Base-by-base conservation (phyloP, 2,329 filamentous ascomycete species). In the Ophiostoma angusticollis region DNA sequence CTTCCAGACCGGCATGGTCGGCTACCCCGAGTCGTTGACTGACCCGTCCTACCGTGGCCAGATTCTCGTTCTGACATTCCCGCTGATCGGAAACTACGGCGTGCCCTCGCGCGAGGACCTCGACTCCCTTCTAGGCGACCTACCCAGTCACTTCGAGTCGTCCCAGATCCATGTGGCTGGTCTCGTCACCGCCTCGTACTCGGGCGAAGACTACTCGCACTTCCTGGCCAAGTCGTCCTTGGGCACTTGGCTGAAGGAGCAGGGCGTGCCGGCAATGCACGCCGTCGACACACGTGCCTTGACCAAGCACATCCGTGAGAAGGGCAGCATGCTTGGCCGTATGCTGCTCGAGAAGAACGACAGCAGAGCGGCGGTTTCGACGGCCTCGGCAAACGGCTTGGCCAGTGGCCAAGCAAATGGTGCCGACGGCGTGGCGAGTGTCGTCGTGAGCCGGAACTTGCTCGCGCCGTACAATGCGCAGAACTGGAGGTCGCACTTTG, bases 1-100 rank as follows among this genome's bases (percentile, higher is more conserved):
- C 64, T 98, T 98, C 68, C 89, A 96, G 72, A 98, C 91, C 42
- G 91, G 91, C 62, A 94, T 96, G 87, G 91, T 96, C 52, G 91
- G 91, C 56, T 98, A 98, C 60, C 87, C 91, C 30, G 91, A 98
- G 69, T 93, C 81, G 34, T 72, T 91, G 52, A 89, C 84, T 45
- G 84, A 91, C 57, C 84, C 84, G 49, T 89, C 84, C 35, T 89
- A 91, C 63, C 80, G 82, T 35, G 84, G 84, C 46, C 89, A 98
- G 66, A 94, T 98, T 52, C 73, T 98, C 52, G 87, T 96, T 61
- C 78, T 96, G 54, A 98, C 89, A 39, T 95, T 94, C 60, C 91
- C 89, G 43, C 70, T 96, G 28, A 82, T 94, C 44, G 89, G 89
- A 59, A 98, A 96, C 70, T 98, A 98, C 65, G 89, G 89, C 59